Conservation (phyloP, 768 basidiomycete genomes). For the Hygrophoropsis aurantiaca region DNA sequence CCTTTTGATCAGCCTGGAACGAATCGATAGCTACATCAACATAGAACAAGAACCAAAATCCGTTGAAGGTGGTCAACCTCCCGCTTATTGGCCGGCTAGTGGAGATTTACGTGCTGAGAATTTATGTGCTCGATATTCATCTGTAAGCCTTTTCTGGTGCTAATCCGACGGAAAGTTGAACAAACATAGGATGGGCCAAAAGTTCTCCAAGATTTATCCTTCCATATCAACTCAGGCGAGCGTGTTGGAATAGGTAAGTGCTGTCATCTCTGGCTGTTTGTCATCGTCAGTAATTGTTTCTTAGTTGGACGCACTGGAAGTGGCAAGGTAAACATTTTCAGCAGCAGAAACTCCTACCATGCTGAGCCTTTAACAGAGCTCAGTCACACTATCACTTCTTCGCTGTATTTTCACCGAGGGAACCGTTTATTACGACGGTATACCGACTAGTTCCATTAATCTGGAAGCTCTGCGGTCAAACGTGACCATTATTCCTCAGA, state of each 20-base stretch:
- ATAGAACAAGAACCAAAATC: conserved; percentile 55
- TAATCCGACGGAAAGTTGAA: conserved; percentile 1
- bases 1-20: conserved; percentile 42
- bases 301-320: conserved; percentile 62
- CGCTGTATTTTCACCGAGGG: conserved; percentile 56
- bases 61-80: conserved; percentile 44
- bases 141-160: conserved; percentile 15
- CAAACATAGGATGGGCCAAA: conserved; percentile 46
- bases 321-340: conserved; percentile 38
- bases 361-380: conserved; percentile 33
- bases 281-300: background rate
- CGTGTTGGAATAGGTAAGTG: conserved; percentile 53
- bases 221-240: conserved; percentile 55
- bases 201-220: conserved; percentile 53
- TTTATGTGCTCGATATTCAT: conserved; percentile 49
- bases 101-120: conserved; percentile 53
- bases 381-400: conserved; percentile 51
- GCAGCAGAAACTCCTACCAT: conserved; percentile 1
- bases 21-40: conserved; percentile 54
- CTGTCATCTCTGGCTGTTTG: background rate
- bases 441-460: conserved; percentile 46
- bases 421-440: conserved; percentile 50
- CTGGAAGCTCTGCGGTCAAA: conserved; percentile 50
- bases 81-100: conserved; percentile 64
- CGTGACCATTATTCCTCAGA: conserved; percentile 62